Evolutionary conservation across 2,329 filamentous ascomycete species (phyloP).

Genomic region (Meredithiella fracta): DNA sequence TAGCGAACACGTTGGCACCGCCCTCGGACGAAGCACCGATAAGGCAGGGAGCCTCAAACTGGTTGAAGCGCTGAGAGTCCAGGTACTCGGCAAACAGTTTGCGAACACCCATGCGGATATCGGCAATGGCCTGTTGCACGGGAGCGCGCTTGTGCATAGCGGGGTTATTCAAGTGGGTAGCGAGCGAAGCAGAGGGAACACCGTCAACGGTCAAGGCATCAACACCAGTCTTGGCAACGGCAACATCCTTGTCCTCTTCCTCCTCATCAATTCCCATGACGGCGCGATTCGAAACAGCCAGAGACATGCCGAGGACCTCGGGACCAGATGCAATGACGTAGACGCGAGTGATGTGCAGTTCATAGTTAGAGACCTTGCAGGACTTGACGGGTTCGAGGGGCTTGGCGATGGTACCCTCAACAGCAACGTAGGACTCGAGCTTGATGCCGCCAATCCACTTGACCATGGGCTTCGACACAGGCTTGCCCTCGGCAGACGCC

Average conservation of each 20-base stretch:
- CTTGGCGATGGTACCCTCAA: conserved; percentile 68
- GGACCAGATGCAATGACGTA: conserved; percentile 56
- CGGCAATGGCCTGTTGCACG: conserved; percentile 69
- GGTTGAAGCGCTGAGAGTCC: conserved; percentile 53
- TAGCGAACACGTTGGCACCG: conserved; percentile 76
- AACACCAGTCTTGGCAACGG: conserved; percentile 23
- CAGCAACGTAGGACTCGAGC: conserved; percentile 64
- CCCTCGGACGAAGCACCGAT: conserved; percentile 85
- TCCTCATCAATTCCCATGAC: conserved; percentile 45
- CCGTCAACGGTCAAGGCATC: conserved; percentile 27
- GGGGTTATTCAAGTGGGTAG: conserved; percentile 77
- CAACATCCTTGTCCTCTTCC: conserved; percentile 22
- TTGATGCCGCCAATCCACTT: conserved; percentile 68
- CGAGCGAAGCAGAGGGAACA: conserved; percentile 60
- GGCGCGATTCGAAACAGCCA: conserved; percentile 37
- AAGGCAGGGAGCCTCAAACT: conserved; percentile 79
- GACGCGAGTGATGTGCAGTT: conserved; percentile 77
- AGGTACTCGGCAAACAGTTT: conserved; percentile 68
- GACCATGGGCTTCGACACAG: conserved; percentile 73
- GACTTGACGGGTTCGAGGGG: conserved; percentile 80
- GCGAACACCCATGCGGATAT: conserved; percentile 38
- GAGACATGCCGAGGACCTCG: conserved; percentile 38
- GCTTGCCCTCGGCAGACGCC: conserved; percentile 52
- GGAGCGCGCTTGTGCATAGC: conserved; percentile 84
- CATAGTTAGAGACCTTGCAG: conserved; percentile 59